Conservation (phyloP, 305 asterid species). For the Ajuga reptans region DNA sequence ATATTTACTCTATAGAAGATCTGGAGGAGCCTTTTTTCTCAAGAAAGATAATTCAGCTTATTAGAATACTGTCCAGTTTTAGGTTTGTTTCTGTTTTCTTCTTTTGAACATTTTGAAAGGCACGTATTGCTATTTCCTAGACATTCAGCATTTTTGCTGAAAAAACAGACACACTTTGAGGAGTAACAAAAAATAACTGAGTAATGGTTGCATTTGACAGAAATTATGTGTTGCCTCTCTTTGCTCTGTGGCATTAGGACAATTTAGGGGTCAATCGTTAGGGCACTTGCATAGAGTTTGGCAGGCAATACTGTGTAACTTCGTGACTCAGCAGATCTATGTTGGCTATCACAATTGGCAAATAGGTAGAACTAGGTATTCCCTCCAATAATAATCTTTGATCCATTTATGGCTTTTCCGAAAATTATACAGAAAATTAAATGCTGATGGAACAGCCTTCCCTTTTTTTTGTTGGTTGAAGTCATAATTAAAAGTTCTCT, state of each 20-base stretch:
- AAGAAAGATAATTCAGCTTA: slow-evolving; percentile 66
- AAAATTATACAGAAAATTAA: background rate
- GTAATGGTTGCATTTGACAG: background rate
- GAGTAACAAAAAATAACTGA: background rate
- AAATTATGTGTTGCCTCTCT: background rate
- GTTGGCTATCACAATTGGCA: background rate
- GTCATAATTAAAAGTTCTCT: background rate
- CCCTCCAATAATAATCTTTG: background rate
- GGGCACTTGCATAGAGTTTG: background rate
- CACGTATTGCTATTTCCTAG: background rate
- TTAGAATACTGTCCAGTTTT: slow-evolving; percentile 55
- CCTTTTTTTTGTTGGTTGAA: background rate
- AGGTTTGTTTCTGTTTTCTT: slow-evolving; percentile 49
- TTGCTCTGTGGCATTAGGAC: background rate
- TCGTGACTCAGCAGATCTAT: background rate
- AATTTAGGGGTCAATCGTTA: background rate
- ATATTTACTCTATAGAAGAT: slow-evolving; percentile 52
- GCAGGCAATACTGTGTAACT: background rate
- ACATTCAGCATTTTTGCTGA: background rate
- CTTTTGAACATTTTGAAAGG: background rate
- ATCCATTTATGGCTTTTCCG: background rate
- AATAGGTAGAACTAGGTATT: background rate
- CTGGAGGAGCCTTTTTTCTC: slow-evolving; percentile 79
- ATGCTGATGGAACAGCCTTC: too few relatives aligned
- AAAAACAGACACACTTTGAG: background rate